These are phyloP conservation scores for Pluteus cervinus DNA, from an alignment of 768 basidiomycete genomes.

Conservation along the genomic window DNA sequence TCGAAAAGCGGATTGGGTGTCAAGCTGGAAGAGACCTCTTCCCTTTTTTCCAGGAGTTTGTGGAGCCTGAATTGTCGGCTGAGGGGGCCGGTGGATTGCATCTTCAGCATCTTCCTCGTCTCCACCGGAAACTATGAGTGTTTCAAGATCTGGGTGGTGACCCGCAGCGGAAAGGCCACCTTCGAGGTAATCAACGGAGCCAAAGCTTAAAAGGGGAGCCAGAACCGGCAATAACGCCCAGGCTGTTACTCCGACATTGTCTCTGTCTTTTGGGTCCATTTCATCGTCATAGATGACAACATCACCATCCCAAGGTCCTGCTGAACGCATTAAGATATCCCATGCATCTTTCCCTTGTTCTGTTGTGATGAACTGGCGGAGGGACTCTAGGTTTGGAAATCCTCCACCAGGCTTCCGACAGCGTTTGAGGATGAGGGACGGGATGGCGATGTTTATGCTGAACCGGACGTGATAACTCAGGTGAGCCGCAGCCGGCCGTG, in stretches of 20 bases:
- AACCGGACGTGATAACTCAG: constrained; percentile 56
- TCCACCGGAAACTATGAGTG: constrained; percentile 41
- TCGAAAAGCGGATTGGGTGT: constrained; percentile 49
- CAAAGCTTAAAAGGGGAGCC: constrained; percentile 47
- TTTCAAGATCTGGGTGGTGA: constrained; percentile 49
- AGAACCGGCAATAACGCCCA: constrained; percentile 70
- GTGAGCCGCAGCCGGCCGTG: constrained; percentile 64
- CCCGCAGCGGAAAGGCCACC: constrained; percentile 66
- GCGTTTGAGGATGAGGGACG: constrained; percentile 86
- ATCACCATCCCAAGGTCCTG: constrained; percentile 64
- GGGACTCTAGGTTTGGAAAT: constrained; percentile 57
- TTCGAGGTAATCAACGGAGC: constrained; percentile 60
- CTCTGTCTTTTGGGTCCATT: constrained; percentile 62
- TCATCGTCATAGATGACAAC: constrained; percentile 75
- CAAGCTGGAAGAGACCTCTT: constrained; percentile 60
- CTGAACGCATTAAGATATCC: constrained; percentile 52
- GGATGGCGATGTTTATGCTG: constrained; percentile 83
- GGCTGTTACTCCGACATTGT: constrained; percentile 47
- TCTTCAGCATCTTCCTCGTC: constrained; percentile 19
- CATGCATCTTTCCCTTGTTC: constrained; percentile 66
- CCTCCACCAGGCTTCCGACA: constrained; percentile 66
- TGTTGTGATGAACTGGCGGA: constrained; percentile 80
- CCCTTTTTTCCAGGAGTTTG: constrained; percentile 14
- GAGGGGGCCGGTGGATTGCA: constrained; percentile 4
- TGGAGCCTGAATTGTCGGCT: too few species aligned